A percentile compares a stretch with the other conserved stretches of the same genome.
Evolutionary conservation across 768 basidiomycete species (phyloP).

Genomic region (Leccinum incarnatum): DNA sequence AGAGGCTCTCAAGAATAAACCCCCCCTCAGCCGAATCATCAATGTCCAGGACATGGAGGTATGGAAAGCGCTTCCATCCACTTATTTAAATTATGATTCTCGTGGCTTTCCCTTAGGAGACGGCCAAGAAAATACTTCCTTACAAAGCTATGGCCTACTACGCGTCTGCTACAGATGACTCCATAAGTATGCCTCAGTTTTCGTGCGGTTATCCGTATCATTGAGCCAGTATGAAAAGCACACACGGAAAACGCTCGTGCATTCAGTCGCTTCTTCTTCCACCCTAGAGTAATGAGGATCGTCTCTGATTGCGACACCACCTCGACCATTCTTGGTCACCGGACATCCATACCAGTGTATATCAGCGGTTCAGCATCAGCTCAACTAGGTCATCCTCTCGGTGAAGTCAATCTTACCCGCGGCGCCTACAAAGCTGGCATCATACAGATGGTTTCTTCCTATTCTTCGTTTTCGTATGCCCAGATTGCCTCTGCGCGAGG

Average conservation of each 20-base stretch:
- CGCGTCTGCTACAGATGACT: conserved; percentile 83
- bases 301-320: conserved; percentile 68
- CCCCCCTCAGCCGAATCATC: conserved; percentile 66
- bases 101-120: conserved; percentile 39
- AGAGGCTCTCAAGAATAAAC: conserved; percentile 56
- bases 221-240: conserved; percentile 39
- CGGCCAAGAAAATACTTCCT: conserved; percentile 70
- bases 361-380: conserved; percentile 82
- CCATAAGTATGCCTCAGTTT: conserved; percentile 53
- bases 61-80: not conserved
- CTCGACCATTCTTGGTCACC: conserved; percentile 69
- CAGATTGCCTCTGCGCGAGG: conserved; percentile 59
- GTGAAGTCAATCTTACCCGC: conserved; percentile 78
- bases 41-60: conserved; percentile 85
- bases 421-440: conserved; percentile 64
- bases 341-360: conserved; percentile 75
- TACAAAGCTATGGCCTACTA: conserved; percentile 82
- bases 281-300: conserved; percentile 73
- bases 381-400: conserved; percentile 83
- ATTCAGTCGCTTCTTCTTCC: conserved; percentile 83
- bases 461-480: conserved; percentile 64
- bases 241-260: conserved; percentile 69
- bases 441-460: conserved; percentile 83
- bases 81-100: not conserved
- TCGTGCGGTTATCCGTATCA: conserved; percentile 11